Evolutionary conservation across 768 basidiomycete species (phyloP).

Genomic region (Galerina sulciceps): DNA sequence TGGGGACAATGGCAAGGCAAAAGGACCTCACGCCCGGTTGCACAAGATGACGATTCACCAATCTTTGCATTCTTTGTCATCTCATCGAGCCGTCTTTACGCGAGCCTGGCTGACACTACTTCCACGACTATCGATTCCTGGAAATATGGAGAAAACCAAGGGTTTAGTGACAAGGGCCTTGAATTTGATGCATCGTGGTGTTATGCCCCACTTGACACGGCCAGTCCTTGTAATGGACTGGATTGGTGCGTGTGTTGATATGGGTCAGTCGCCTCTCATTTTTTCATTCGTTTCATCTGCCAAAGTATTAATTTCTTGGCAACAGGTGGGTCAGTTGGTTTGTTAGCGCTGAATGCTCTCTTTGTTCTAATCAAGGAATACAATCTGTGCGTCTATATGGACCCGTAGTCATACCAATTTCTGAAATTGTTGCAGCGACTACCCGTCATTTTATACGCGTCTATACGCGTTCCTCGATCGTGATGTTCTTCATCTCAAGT

Average conservation of each 20-base stretch:
- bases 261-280: constrained; percentile 50
- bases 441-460: constrained; percentile 92
- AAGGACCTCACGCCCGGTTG: constrained; percentile 49
- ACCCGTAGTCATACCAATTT: background rate
- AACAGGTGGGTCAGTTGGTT: constrained; percentile 79
- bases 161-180: constrained; percentile 59
- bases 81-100: constrained; percentile 83
- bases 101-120: constrained; percentile 79
- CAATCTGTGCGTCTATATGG: constrained; percentile 64
- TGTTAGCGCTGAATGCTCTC: constrained; percentile 89
- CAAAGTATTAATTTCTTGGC: background rate
- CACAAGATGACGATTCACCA: constrained; percentile 76
- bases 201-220: constrained; percentile 82
- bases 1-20: constrained; percentile 35
- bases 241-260: constrained; percentile 83
- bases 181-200: constrained; percentile 80
- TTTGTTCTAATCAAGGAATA: constrained; percentile 92
- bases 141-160: constrained; percentile 38
- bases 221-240: constrained; percentile 90
- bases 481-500: constrained; percentile 87
- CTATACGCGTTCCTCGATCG: constrained; percentile 90
- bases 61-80: constrained; percentile 73
- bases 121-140: constrained; percentile 52
- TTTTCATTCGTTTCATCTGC: background rate
- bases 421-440: constrained; percentile 64